These are phyloP conservation scores for Trebouxia sp. DNA, from an alignment of 139 green algal genomes.

Conservation along the genomic window DNA sequence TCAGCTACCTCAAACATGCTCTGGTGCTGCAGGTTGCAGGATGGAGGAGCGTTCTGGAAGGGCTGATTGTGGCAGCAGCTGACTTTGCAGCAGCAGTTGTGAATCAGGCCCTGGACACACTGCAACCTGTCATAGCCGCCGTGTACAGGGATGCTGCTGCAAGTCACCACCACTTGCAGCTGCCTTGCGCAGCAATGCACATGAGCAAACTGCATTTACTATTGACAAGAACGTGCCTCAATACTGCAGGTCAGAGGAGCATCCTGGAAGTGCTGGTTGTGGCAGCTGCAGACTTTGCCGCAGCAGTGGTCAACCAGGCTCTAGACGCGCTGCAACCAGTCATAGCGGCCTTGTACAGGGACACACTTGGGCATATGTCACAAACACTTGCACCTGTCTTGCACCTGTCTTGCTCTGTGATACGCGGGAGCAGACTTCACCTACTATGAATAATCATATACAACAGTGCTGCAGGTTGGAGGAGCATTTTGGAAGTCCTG, in stretches of 20 bases:
- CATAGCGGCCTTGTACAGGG: constrained; percentile 61
- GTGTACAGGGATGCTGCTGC: too few relatives aligned
- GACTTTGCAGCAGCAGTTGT: constrained; percentile 16
- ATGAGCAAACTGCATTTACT: too few relatives aligned
- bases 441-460: too few relatives aligned
- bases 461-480: constrained; percentile 29
- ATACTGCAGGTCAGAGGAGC: constrained; percentile 52
- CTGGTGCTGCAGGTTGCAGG: neutral
- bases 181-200: too few relatives aligned
- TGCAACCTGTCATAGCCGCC: constrained; percentile 59
- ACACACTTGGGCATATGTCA: too few relatives aligned
- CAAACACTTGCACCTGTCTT: too few relatives aligned
- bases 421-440: too few relatives aligned
- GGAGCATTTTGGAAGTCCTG: too few relatives aligned
- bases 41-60: neutral
- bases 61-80: neutral
- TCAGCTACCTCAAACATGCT: neutral
- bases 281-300: constrained; percentile 54
- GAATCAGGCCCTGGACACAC: constrained; percentile 53
- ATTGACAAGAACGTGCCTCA: neutral
- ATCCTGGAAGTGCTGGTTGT: constrained; percentile 58
- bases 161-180: too few relatives aligned
- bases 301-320: constrained; percentile 60
- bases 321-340: constrained; percentile 61
- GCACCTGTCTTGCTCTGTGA: too few relatives aligned